These are phyloP conservation scores for Penicillium sp. DNA, from an alignment of 2,329 filamentous ascomycete genomes.

Conservation along the genomic window DNA sequence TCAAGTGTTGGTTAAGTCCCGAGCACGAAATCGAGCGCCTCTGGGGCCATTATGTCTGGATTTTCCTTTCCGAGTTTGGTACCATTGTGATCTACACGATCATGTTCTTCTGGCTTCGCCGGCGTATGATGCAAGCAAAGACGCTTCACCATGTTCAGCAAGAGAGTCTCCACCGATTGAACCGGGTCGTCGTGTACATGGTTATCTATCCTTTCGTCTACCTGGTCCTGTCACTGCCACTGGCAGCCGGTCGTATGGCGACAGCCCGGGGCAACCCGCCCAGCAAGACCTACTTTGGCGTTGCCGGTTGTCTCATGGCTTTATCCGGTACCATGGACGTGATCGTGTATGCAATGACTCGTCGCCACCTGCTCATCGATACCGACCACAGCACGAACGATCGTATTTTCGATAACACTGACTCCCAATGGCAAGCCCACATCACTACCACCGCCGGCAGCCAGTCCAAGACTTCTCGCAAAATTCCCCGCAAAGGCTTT, in stretches of 20 bases:
- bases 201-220: slow-evolving; percentile 49
- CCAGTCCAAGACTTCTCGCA: slow-evolving; percentile 14
- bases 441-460: slow-evolving; percentile 18
- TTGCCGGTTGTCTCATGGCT: slow-evolving; percentile 51
- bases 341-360: slow-evolving; percentile 52
- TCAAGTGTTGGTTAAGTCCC: slow-evolving; percentile 48
- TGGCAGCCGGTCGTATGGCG: slow-evolving; percentile 46
- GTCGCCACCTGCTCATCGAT: slow-evolving; percentile 50
- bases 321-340: slow-evolving; percentile 55
- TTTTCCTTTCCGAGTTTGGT: slow-evolving; percentile 50
- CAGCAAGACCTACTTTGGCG: slow-evolving; percentile 43
- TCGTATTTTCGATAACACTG: slow-evolving; percentile 26
- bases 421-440: slow-evolving; percentile 27
- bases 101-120: slow-evolving; percentile 46
- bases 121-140: slow-evolving; percentile 37
- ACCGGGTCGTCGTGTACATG: slow-evolving; percentile 42
- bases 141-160: slow-evolving; percentile 29
- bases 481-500: slow-evolving; percentile 15
- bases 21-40: slow-evolving; percentile 43
- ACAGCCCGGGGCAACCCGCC: slow-evolving; percentile 30
- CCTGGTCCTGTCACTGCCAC: slow-evolving; percentile 57
- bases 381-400: slow-evolving; percentile 37
- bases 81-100: slow-evolving; percentile 47
- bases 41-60: slow-evolving; percentile 51
- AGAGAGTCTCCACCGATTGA: slow-evolving; percentile 33